A percentile compares a stretch with the other conserved stretches of the same genome.
Evolutionary conservation across 2,329 filamentous ascomycete species (phyloP).

Genomic region (Ascochyta clinopodiicola): DNA sequence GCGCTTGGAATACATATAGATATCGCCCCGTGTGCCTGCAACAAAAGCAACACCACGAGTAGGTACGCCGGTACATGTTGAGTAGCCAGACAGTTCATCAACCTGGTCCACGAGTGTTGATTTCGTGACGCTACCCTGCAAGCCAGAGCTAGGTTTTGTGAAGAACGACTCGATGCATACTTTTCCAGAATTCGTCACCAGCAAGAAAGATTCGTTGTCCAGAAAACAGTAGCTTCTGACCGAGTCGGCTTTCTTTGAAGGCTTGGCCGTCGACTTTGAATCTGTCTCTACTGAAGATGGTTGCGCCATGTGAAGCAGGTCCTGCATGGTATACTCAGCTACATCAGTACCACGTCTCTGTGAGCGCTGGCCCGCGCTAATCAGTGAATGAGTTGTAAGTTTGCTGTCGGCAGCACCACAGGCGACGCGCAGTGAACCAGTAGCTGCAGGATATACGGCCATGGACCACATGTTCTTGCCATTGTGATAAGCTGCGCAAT

Average conservation of each 20-base stretch:
- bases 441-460: slow-evolving; percentile 11
- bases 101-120: slow-evolving; percentile 42
- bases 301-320: slow-evolving; percentile 27
- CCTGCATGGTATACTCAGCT: slow-evolving; percentile 36
- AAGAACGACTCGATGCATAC: slow-evolving; percentile 55
- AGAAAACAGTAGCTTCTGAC: slow-evolving; percentile 72
- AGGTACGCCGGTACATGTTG: slow-evolving; percentile 51
- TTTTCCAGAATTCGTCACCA: slow-evolving; percentile 65
- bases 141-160: not conserved
- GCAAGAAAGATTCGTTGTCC: slow-evolving; percentile 59
- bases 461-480: slow-evolving; percentile 92
- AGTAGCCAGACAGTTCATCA: slow-evolving; percentile 56
- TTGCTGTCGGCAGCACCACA: slow-evolving; percentile 82
- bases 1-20: slow-evolving; percentile 48
- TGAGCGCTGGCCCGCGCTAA: not conserved
- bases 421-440: slow-evolving; percentile 23
- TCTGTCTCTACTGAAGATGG: not conserved
- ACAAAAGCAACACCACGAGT: slow-evolving; percentile 52
- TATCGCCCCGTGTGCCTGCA: slow-evolving; percentile 53
- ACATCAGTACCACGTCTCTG: not conserved
- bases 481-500: slow-evolving; percentile 69
- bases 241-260: slow-evolving; percentile 39
- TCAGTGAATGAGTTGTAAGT: slow-evolving; percentile 46
- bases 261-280: slow-evolving; percentile 13
- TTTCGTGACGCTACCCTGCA: slow-evolving; percentile 9